phyloP scores from a whole-genome alignment of 805 yeast species.

The Millerago galiae region DNA sequence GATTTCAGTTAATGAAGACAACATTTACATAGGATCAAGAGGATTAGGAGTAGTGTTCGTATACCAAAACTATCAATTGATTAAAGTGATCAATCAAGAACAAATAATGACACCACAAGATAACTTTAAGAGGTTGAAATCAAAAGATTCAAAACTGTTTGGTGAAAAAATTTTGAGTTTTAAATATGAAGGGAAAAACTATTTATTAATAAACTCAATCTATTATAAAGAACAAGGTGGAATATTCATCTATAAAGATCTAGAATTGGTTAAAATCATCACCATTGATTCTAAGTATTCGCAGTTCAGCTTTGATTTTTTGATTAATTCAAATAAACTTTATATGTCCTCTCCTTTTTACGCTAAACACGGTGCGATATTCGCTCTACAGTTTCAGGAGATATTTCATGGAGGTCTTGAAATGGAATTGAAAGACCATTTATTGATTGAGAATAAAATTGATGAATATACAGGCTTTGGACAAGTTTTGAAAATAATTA shows the following conservation, averaged over 20 bases:
- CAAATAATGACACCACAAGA: slow-evolving; percentile 4
- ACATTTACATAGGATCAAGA: slow-evolving; percentile 31
- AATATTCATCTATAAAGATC: slow-evolving; percentile 26
- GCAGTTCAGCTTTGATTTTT: slow-evolving; percentile 14
- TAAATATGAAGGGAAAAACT: slow-evolving; percentile 12
- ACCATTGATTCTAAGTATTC: slow-evolving; percentile 1
- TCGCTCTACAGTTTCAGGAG: slow-evolving; percentile 22
- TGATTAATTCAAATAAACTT: slow-evolving; percentile 10
- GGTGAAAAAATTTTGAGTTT: slow-evolving; percentile 14
- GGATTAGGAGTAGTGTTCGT: slow-evolving; percentile 34
- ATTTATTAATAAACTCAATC: slow-evolving; percentile 11
- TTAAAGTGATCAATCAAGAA: slow-evolving; percentile 9
- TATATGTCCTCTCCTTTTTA: slow-evolving; percentile 40
- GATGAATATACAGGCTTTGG: slow-evolving; percentile 39
- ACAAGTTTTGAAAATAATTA: slow-evolving; percentile 25
- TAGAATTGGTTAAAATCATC: background rate
- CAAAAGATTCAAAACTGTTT: slow-evolving; percentile 14
- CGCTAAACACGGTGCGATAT: slow-evolving; percentile 42
- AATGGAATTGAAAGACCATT: slow-evolving; percentile 14
- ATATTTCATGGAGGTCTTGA: slow-evolving; percentile 2
- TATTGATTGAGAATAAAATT: too few species aligned
- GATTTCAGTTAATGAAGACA: slow-evolving; percentile 23
- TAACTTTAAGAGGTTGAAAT: slow-evolving; percentile 1
- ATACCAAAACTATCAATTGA: slow-evolving; percentile 16
- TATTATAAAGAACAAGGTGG: slow-evolving; percentile 31